These are phyloP conservation scores for Skeletonema costatum DNA, from an alignment of 108 stramenopile genomes.

Conservation along the genomic window DNA sequence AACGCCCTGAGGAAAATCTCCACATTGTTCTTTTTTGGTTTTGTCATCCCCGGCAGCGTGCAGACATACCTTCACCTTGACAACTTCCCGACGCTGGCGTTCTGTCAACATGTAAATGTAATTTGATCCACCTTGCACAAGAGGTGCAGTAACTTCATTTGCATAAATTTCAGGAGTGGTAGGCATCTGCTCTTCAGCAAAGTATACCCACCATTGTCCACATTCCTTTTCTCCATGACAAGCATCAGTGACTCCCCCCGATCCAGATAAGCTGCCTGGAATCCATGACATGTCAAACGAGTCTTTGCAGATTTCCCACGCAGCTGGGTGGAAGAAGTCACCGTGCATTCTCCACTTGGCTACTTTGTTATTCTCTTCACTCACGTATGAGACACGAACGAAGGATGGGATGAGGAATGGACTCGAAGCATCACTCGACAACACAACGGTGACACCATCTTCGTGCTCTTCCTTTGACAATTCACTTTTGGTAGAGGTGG, in stretches of 20 bases:
- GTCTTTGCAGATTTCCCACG: slow-evolving; percentile 91
- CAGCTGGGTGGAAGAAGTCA: slow-evolving; percentile 89
- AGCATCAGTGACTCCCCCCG: slow-evolving; percentile 71
- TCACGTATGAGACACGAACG: slow-evolving; percentile 84
- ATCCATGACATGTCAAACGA: slow-evolving; percentile 89
- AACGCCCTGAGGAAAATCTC: slow-evolving; percentile 73
- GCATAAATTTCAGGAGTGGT: slow-evolving; percentile 83
- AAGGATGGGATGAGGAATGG: slow-evolving; percentile 89
- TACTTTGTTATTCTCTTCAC: slow-evolving; percentile 87
- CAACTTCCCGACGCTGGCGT: slow-evolving; percentile 75
- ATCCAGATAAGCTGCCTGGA: slow-evolving; percentile 69
- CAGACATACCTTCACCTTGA: slow-evolving; percentile 67
- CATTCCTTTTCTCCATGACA: slow-evolving; percentile 67
- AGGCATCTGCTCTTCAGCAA: slow-evolving; percentile 88
- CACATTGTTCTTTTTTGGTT: slow-evolving; percentile 49
- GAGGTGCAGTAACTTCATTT: slow-evolving; percentile 72
- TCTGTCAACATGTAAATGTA: slow-evolving; percentile 89
- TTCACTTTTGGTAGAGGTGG: slow-evolving; percentile 57
- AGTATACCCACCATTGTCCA: slow-evolving; percentile 92
- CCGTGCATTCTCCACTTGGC: slow-evolving; percentile 56
- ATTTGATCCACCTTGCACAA: slow-evolving; percentile 85
- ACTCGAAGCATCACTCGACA: slow-evolving; percentile 60
- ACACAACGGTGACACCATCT: slow-evolving; percentile 55
- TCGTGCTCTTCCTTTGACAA: slow-evolving; percentile 35
- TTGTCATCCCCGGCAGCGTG: slow-evolving; percentile 45